These are phyloP conservation scores for Candida michaelii DNA, from an alignment of 805 yeast species.

Conservation along the genomic window DNA sequence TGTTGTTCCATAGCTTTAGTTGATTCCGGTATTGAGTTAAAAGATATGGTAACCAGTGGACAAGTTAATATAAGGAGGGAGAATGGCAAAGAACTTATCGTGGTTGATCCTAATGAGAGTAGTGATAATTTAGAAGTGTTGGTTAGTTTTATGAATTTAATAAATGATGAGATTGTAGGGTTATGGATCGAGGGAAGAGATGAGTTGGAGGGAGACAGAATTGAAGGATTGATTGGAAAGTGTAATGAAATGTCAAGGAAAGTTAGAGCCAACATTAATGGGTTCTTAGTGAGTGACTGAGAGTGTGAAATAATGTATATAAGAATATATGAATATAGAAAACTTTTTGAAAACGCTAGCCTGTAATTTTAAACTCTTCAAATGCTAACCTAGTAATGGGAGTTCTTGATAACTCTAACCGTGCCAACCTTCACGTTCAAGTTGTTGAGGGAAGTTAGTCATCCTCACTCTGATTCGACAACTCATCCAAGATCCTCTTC, in stretches of 20 bases:
- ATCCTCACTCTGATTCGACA: conserved; percentile 21
- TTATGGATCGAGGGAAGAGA: conserved; percentile 46
- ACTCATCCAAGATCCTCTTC: conserved; percentile 35
- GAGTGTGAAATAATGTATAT: conserved; percentile 8
- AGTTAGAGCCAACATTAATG: conserved; percentile 46
- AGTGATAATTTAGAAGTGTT: conserved; percentile 35
- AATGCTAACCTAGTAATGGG: no score
- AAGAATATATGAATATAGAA: neutral
- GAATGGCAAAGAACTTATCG: conserved; percentile 13
- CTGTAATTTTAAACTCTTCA: neutral
- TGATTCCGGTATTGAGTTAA: conserved; percentile 80
- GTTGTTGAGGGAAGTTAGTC: no score
- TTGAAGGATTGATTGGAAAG: conserved; percentile 38
- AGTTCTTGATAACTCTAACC: no score
- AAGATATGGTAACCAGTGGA: conserved; percentile 74
- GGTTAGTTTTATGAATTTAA: conserved; percentile 54
- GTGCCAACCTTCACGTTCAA: no score
- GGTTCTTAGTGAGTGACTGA: conserved; percentile 28
- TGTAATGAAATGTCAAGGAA: conserved; percentile 46
- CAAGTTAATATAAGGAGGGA: conserved; percentile 24
- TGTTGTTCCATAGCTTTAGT: conserved; percentile 72
- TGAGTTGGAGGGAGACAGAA: conserved; percentile 14
- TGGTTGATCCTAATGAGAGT: conserved; percentile 21
- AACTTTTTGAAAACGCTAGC: no score
- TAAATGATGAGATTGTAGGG: conserved; percentile 58